Base-by-base conservation (phyloP, 2,329 filamentous ascomycete genomes). In the Cladophialophora carrionii region DNA sequence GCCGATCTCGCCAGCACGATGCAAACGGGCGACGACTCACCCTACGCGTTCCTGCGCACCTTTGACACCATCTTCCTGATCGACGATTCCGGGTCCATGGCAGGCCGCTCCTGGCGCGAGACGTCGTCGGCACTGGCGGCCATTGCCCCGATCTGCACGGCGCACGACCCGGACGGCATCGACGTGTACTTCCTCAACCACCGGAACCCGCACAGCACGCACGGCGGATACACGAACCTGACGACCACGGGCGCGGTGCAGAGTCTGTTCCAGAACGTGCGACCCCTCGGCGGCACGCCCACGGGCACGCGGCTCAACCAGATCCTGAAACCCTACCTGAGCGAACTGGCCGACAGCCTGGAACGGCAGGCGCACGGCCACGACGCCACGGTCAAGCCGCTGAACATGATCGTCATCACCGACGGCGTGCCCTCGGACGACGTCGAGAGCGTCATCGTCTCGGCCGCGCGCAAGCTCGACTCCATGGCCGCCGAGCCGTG, bases 321-420 rank as follows among this genome's bases (percentile, higher is more conserved):
- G 55, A 92, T 98, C 69, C 81, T 97, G 4, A 80, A 83, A 53
- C 87, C 90, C 0, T 97, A 97, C 74, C 74, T 96, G 2, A 74
- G 78, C 14, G 75, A 80, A 26, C 85, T 87, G 69, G 80, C 85
- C 70, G 73, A 72, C 0, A 76, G 77, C 55, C 73, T 75, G 0
- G 71, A 73, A 3, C 77, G 76, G 3, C 77, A 76, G 53, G 74
- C 81, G 20, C 77, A 79, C 0, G 78, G 82, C 22, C 67, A 66
- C 0, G 62, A 65, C 2, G 46, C 72, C 2, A 76, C 78, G 14
- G 82, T 90, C 24, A 93, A 92, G 74, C 92, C 92, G 0, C 80
- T 96, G 55, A 97, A 97, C 74, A 84, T 98, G 75, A 96, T 98
- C 72, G 88, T 96, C 68, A 90, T 98, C 73, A 98, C 95, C 0